Evolutionary conservation across 1,284 basidiomycete genomes (phyloP).

Genomic region (Taiwanofungus camphoratus): DNA sequence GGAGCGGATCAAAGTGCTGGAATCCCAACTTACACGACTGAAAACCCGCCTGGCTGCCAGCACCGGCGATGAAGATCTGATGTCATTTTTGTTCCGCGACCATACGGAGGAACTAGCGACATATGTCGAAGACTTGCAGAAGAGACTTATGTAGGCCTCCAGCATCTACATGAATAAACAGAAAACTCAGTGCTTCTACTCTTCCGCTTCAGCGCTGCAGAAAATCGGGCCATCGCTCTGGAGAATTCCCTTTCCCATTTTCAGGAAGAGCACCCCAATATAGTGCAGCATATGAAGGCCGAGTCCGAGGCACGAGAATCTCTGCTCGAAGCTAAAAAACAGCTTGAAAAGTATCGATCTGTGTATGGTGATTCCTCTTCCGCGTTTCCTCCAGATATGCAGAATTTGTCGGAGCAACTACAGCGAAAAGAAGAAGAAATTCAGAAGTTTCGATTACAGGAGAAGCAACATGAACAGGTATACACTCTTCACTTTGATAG

Average conservation of each 20-base stretch:
- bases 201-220: conserved; percentile 40
- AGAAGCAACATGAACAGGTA: conserved; percentile 50
- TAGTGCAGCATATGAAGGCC: conserved; percentile 39
- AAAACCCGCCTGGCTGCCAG: conserved; percentile 76
- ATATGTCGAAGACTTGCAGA: conserved; percentile 61
- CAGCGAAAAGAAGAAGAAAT: conserved; percentile 60
- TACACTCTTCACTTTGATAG: not conserved
- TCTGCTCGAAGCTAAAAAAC: conserved; percentile 38
- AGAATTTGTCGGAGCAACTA: conserved; percentile 49
- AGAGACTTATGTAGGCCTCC: conserved; percentile 49
- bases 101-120: conserved; percentile 45
- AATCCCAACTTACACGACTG: conserved; percentile 72
- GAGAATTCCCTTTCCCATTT: conserved; percentile 44
- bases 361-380: conserved; percentile 55
- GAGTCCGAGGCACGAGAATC: conserved; percentile 52
- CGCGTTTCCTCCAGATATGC: conserved; percentile 40
- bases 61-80: conserved; percentile 65
- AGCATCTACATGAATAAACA: conserved; percentile 8
- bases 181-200: not conserved
- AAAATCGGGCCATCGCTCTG: conserved; percentile 44
- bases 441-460: conserved; percentile 48
- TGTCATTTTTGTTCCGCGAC: conserved; percentile 64
- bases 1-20: conserved; percentile 72
- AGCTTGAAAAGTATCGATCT: conserved; percentile 56
- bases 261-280: conserved; percentile 42